Percentiles rank a stretch among this genome's conserved stretches.
phyloP scores from a whole-genome alignment of 208 protist species.

The Strigomonas culicis region DNA sequence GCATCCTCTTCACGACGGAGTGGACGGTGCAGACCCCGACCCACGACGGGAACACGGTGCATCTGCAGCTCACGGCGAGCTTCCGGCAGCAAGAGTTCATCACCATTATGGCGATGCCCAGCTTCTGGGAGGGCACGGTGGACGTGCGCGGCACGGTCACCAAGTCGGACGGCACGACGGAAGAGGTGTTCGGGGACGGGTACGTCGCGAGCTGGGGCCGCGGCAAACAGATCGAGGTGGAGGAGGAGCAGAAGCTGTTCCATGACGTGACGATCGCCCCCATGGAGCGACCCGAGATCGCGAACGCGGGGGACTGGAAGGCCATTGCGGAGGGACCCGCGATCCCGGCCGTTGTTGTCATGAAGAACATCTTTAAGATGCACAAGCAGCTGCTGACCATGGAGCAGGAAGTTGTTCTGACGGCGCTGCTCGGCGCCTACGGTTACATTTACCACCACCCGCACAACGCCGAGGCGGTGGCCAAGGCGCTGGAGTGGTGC shows the following conservation, averaged over 20 bases:
- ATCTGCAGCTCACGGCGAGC: conserved; percentile 28
- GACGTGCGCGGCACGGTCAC: conserved; percentile 27
- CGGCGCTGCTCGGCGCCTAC: conserved; percentile 40
- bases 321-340: conserved; percentile 40
- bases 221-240: conserved; percentile 16
- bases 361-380: conserved; percentile 23
- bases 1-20: conserved; percentile 32
- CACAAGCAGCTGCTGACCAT: conserved; percentile 28
- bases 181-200: conserved; percentile 35
- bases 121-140: conserved; percentile 49
- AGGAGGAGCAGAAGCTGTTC: conserved; percentile 24
- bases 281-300: conserved; percentile 28
- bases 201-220: conserved; percentile 36
- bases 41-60: conserved; percentile 20
- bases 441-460: conserved; percentile 57
- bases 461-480: conserved; percentile 21
- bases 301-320: conserved; percentile 19
- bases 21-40: conserved; percentile 33
- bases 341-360: conserved; percentile 20
- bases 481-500: conserved; percentile 43
- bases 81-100: conserved; percentile 55
- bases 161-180: conserved; percentile 24
- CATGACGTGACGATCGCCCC: conserved; percentile 21
- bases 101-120: conserved; percentile 37
- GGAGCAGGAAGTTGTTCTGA: conserved; percentile 40